A percentile compares a stretch with the other conserved stretches of the same genome.
These are phyloP conservation scores for Aureobasidium sp. DNA, from an alignment of 2,329 filamentous ascomycete genomes.

Conservation along the genomic window DNA sequence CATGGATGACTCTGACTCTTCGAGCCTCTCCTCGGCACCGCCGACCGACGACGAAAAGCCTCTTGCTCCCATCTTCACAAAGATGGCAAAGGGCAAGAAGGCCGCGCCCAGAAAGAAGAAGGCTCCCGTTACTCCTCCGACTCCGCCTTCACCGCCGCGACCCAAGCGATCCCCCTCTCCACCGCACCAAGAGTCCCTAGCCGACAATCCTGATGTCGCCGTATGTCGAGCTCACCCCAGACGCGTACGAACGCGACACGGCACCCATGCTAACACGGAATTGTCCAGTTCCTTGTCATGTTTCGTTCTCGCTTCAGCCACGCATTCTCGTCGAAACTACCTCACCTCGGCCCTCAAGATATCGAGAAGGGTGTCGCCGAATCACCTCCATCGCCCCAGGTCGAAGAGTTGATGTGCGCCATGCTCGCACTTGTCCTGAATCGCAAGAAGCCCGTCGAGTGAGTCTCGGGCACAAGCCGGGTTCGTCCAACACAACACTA, in stretches of 20 bases:
- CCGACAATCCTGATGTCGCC: conserved; percentile 85
- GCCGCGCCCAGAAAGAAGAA: conserved; percentile 23
- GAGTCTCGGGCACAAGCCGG: conserved; percentile 23
- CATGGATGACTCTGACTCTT: conserved; percentile 49
- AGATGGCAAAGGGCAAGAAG: conserved; percentile 19
- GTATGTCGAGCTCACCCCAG: conserved; percentile 49
- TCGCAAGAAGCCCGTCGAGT: conserved; percentile 98
- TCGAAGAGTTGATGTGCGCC: conserved; percentile 82
- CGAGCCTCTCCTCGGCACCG: conserved; percentile 50
- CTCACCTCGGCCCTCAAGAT: conserved; percentile 91
- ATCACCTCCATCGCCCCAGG: conserved; percentile 67
- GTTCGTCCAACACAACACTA: neutral
- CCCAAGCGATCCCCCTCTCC: conserved; percentile 75
- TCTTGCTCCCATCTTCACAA: conserved; percentile 29
- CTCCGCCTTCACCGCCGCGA: conserved; percentile 26
- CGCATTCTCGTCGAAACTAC: conserved; percentile 74
- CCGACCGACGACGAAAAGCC: conserved; percentile 48
- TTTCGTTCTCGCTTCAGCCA: conserved; percentile 91
- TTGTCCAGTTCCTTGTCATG: conserved; percentile 85
- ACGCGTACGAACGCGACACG: conserved; percentile 23
- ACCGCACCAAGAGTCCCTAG: conserved; percentile 79
- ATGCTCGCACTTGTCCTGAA: conserved; percentile 82
- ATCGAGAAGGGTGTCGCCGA: conserved; percentile 80
- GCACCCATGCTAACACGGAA: conserved; percentile 33
- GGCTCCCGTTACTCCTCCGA: conserved; percentile 43